These are phyloP conservation scores for Metarhizium humberi DNA, from an alignment of 2,329 filamentous ascomycete genomes.

Conservation along the genomic window DNA sequence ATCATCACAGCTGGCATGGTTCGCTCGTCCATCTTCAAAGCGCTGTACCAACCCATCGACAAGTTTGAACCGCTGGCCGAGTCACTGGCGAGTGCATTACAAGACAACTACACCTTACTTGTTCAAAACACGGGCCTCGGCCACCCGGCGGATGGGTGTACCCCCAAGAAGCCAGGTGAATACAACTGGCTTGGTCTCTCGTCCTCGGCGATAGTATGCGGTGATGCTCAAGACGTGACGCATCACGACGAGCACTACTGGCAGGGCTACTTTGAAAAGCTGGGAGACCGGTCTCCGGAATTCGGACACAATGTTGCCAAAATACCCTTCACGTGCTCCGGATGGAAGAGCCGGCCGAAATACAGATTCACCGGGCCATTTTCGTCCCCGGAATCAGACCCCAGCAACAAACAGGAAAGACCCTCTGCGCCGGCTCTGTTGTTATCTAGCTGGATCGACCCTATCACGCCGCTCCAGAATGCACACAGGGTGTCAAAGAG, in stretches of 20 bases:
- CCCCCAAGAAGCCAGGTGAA: background rate
- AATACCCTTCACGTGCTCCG: no score
- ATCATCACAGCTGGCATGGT: constrained; percentile 15
- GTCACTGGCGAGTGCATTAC: constrained; percentile 3
- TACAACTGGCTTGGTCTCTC: constrained; percentile 1
- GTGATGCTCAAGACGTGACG: background rate
- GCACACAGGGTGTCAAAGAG: no score
- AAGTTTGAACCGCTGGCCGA: constrained; percentile 3
- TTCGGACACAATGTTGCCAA: no score
- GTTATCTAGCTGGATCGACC: no score
- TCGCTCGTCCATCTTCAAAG: constrained; percentile 11
- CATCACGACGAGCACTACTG: background rate
- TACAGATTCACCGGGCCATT: no score
- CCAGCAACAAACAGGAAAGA: no score
- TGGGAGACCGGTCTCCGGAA: no score
- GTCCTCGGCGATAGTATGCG: background rate
- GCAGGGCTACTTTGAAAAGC: background rate
- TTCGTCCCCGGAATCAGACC: no score
- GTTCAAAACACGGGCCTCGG: background rate
- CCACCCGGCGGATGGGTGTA: background rate
- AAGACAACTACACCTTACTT: background rate
- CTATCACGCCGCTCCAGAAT: no score
- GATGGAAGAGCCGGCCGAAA: no score
- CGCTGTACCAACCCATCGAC: constrained; percentile 20
- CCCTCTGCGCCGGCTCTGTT: no score